Conservation (phyloP, 169 alveolate genomes). For the Cryptosporidium bovis region DNA sequence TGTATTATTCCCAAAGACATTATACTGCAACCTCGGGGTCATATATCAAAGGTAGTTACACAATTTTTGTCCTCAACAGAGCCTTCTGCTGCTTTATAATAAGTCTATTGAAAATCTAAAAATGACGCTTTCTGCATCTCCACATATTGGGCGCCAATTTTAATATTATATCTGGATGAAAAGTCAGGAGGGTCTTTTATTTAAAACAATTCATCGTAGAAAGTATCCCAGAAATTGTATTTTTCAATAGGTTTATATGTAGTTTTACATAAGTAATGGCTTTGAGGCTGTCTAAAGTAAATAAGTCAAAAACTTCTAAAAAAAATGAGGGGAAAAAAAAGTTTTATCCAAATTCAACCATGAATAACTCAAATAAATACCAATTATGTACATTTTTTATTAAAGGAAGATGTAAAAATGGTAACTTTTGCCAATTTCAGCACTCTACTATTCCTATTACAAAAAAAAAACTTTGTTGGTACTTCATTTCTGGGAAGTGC, state of each 20-base stretch:
- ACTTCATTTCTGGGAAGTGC: slow-evolving; percentile 55
- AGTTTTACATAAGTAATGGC: no score
- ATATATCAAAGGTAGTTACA: background rate
- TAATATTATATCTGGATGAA: slow-evolving; percentile 2
- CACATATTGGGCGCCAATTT: slow-evolving; percentile 72
- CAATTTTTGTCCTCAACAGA: no score
- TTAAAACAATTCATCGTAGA: background rate
- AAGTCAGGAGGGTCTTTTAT: background rate
- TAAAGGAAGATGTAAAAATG: slow-evolving; percentile 60
- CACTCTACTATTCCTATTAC: slow-evolving; percentile 48
- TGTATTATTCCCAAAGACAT: no score
- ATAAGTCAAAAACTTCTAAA: background rate
- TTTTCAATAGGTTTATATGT: background rate
- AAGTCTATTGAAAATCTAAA: slow-evolving; percentile 22
- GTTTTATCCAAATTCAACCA: background rate
- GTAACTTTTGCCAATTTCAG: slow-evolving; percentile 27
- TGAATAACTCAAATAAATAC: background rate
- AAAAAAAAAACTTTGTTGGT: slow-evolving; percentile 60
- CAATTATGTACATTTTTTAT: slow-evolving; percentile 50
- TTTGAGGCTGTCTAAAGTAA: no score
- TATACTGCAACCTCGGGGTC: background rate
- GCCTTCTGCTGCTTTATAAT: no score
- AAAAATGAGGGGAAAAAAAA: background rate
- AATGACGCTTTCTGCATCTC: slow-evolving; percentile 70
- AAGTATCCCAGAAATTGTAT: background rate